Base-by-base conservation (phyloP, 2,329 filamentous ascomycete genomes). In the Pochonia chlamydosporia region DNA sequence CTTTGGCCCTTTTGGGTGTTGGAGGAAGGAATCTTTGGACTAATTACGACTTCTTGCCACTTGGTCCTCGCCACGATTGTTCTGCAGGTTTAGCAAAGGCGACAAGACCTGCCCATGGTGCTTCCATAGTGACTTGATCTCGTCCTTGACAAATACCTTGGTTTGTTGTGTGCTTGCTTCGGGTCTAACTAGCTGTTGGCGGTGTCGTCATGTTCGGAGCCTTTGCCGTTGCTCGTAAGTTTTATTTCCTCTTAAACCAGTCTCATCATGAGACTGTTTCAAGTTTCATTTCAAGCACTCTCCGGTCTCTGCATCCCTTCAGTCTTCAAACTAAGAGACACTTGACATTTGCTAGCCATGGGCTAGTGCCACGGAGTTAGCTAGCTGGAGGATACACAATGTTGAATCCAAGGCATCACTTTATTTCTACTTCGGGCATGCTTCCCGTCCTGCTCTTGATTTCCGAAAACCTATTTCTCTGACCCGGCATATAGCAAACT, bases 141-240 rank as follows among this genome's bases (percentile, higher is more conserved):
- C n/a, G n/a, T n/a, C n/a, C n/a, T n/a, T n/a, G n/a, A n/a, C n/a
- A n/a, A n/a, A n/a, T n/a, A n/a, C n/a, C n/a, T n/a, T n/a, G n/a
- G n/a, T n/a, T n/a, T n/a, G n/a, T n/a, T n/a, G n/a, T n/a, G n/a
- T n/a, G n/a, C n/a, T n/a, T n/a, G 33, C 33, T 36, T 18, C 33
- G 16, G n/a, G 33, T n/a, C n/a, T 16, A 9, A 9, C 35, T 26
- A 33, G 20, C 37, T 25, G 14, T 33, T 23, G 8, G 26, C 18
- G 18, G 28, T 40, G 52, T 52, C 56, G 59, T 49, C 56, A 74
- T 74, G 71, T 74, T 74, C 56, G 69, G 69, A 42, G 66, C 62
- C 45, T 63, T 73, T 51, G 52, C 66, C 44, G 61, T 63, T 49
- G 60, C 69, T 54, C 59, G 69, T 72, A 63, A 65, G 69, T 64